Base-by-base conservation (phyloP, 2,329 filamentous ascomycete genomes). In the Plenodomus lindquistii region DNA sequence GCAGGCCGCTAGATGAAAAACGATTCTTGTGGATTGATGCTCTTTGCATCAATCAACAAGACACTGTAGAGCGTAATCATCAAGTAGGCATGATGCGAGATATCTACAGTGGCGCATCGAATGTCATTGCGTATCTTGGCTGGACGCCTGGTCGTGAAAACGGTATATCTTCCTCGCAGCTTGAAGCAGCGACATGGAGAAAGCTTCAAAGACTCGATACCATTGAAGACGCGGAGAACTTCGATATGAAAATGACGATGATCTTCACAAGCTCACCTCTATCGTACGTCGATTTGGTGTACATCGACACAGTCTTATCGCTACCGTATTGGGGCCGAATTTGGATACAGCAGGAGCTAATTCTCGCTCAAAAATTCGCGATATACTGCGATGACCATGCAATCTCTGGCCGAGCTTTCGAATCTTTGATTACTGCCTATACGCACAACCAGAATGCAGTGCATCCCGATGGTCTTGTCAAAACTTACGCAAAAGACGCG, bases 91-190 rank as follows among this genome's bases (percentile, higher is more conserved):
- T 39, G 18, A 39, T 39, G 37, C 18, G 37, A 6, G 37, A 11
- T 7, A 39, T 39, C 4, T 39, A 39, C 19, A 15, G 4, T 3
- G 17, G 19, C 19, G 46, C 46, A 13, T n/a, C 24, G 10, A 21
- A 31, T 16, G 47, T 50, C 13, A 3, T 45, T 10, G 24, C 42
- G 9, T 50, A 38, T 37, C 34, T 50, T 3, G 42, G 47, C 11
- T 21, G n/a, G 1, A 20, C 42, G 10, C 22, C 22, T 5, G 6
- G 10, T 5, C 5, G 22, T 6, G 22, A 10, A 24, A 10, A 24
- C 10, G 10, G 22, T 24, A 24, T 5, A 24, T 10, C 22, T 24
- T 24, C 22, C n/a, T 24, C 22, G 10, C 22, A 5, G 6, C 22
- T 6, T 24, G 5, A 5, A 24, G 10, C 22, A 24, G 10, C 22